Base-by-base conservation (phyloP, 129 eudicot species). In the Lactuca saligna region DNA sequence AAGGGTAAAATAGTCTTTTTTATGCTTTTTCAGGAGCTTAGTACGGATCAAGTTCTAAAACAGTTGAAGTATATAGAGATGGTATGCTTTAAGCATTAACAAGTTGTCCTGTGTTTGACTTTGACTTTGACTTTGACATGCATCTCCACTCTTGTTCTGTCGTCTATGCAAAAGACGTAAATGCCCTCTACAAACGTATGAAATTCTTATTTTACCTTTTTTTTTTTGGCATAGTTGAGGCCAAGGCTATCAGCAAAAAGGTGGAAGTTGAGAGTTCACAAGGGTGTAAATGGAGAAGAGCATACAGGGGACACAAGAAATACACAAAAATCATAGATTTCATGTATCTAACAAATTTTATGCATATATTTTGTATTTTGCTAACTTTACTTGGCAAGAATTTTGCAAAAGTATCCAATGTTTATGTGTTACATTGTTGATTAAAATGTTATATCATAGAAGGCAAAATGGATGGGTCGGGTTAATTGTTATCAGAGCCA, bases 61-160 rank as follows among this genome's bases (percentile, higher is more conserved):
- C 97, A 94, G 61, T 81, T 94, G 70, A 94, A 89, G 86, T 94
- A 87, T 78, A 76, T 94, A 64, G 96, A 94, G 79, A 73, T 85
- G 96, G 99, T 89, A 93, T 63, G 88, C 75, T 57, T 54, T 72
- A 4, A 15, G 4, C 25, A 55, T 32, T 10, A 35, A 35, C 38
- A 35, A 35, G 38, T 35, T 35, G 6, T 35, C 1, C 38, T 35
- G 4, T 35, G 38, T 35, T 35, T 35, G 38, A 35, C 38, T 4
- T 25, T 25, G 29, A 25, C 29, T 25, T 25, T 25, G 29, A 25
- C 29, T 25, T 25, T 35, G 5, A 35, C 38, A 6, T 4, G 38
- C 0, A 4, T 6, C 38, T 4, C 38, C 38, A 35, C 38, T 35
- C 38, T 35, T 6, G 6, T 0, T 39, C 1, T 39, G 8, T 39